These are phyloP conservation scores for Xylaria castorea DNA, from an alignment of 495 filamentous ascomycete species.

Conservation along the genomic window DNA sequence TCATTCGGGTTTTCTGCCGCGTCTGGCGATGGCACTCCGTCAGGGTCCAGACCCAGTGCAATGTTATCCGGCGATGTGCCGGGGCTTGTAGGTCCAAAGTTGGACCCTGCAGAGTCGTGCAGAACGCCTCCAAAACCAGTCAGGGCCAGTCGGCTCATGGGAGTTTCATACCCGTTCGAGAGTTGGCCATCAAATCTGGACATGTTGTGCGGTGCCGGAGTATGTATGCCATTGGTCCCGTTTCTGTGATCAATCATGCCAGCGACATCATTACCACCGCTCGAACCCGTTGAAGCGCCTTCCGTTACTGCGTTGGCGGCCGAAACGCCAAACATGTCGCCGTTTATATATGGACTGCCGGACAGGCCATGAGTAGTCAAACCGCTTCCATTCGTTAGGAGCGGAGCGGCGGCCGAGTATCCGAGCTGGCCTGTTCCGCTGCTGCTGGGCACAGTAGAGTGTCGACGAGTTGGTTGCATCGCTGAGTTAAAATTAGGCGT, in stretches of 20 bases:
- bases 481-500: background rate
- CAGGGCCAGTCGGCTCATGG: background rate
- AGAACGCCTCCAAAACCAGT: background rate
- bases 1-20: background rate
- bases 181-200: conserved; percentile 23
- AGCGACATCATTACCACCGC: conserved; percentile 8
- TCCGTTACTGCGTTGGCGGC: conserved; percentile 4
- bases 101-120: background rate
- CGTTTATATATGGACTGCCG: conserved; percentile 23
- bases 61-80: conserved; percentile 2
- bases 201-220: background rate
- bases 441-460: background rate
- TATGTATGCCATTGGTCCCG: conserved; percentile 11
- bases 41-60: background rate
- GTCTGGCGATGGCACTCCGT: background rate
- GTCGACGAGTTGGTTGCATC: background rate
- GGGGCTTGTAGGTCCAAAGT: background rate
- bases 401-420: conserved; percentile 1
- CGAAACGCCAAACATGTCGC: conserved; percentile 28
- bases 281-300: background rate
- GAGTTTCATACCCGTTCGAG: conserved; percentile 1
- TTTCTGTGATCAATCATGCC: conserved; percentile 10
- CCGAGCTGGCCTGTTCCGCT: background rate
- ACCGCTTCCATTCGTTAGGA: conserved; percentile 24
- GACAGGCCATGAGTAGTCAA: conserved; percentile 23